phyloP scores from a whole-genome alignment of 202 grass and related monocot species.

The Zizania palustris region DNA sequence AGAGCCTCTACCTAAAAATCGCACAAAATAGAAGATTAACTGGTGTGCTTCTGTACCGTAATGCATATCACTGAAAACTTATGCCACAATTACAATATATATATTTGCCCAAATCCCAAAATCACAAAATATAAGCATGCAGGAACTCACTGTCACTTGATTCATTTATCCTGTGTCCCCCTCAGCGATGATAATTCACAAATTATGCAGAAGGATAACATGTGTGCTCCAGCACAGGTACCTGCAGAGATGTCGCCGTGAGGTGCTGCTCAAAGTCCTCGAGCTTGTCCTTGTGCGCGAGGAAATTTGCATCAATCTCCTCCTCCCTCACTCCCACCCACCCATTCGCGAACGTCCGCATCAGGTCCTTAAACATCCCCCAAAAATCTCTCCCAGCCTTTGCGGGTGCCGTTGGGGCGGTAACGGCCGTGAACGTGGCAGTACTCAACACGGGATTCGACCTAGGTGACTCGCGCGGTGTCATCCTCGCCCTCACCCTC shows the following conservation, averaged over 20 bases:
- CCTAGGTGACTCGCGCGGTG: conserved; percentile 33
- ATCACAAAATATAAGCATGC: conserved; percentile 21
- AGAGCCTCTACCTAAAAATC: conserved; percentile 63
- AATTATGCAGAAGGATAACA: conserved; percentile 30
- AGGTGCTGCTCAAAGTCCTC: conserved; percentile 85
- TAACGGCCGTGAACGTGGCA: conserved; percentile 21
- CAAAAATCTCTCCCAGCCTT: conserved; percentile 76
- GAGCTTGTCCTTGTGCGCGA: conserved; percentile 73
- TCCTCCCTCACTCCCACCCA: conserved; percentile 58
- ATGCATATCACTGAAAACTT: conserved; percentile 30
- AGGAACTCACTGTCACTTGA: neutral
- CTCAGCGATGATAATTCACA: neutral
- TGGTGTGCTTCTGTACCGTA: conserved; percentile 14
- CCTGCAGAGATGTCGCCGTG: conserved; percentile 71
- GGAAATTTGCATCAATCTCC: conserved; percentile 68
- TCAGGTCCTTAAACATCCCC: conserved; percentile 90
- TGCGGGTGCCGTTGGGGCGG: conserved; percentile 36
- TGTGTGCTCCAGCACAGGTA: conserved; percentile 14
- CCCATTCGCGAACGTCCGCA: conserved; percentile 74
- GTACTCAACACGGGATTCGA: conserved; percentile 41
- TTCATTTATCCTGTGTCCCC: conserved; percentile 6
- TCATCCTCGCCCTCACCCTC: conserved; percentile 4
- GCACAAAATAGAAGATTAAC: conserved; percentile 25
- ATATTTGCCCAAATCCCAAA: conserved; percentile 2
- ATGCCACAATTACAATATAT: neutral